Conservation (phyloP, 2,329 filamentous ascomycete species). For the Aspergillus sclerotialis region DNA sequence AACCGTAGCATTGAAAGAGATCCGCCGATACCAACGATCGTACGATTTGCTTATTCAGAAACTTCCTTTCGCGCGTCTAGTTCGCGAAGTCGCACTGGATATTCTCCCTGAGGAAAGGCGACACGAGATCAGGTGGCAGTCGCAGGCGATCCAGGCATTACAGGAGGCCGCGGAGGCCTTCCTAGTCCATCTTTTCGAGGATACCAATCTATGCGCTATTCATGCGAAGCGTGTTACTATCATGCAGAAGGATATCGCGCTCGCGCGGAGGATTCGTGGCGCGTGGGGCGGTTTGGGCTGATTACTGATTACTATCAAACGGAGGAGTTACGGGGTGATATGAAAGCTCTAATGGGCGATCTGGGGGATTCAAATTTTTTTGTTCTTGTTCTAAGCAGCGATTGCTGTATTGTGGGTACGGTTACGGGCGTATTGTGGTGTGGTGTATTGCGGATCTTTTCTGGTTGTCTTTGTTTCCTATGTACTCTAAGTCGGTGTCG, state of each 20-base stretch:
- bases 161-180: constrained; percentile 97
- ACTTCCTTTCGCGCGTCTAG: constrained; percentile 43
- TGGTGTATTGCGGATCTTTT: no score
- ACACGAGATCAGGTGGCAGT: constrained; percentile 85
- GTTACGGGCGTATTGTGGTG: no score
- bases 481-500: no score
- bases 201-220: constrained; percentile 91
- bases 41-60: constrained; percentile 75
- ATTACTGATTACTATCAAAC: constrained; percentile 10
- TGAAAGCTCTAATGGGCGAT: no score
- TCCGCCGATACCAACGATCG: constrained; percentile 80
- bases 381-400: no score
- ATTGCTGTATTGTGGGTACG: no score
- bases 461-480: no score
- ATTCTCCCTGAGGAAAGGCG: constrained; percentile 52
- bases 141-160: constrained; percentile 83
- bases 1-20: constrained; percentile 84
- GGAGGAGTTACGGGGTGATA: no score
- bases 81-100: constrained; percentile 48
- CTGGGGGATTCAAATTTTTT: constrained; percentile 3
- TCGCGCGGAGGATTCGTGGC: constrained; percentile 73
- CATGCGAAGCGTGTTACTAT: constrained; percentile 96
- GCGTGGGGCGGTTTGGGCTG: constrained; percentile 65
- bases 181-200: constrained; percentile 91
- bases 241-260: constrained; percentile 96